Conservation (phyloP, 2,329 filamentous ascomycete genomes). For the Colletotrichum cuscutae region DNA sequence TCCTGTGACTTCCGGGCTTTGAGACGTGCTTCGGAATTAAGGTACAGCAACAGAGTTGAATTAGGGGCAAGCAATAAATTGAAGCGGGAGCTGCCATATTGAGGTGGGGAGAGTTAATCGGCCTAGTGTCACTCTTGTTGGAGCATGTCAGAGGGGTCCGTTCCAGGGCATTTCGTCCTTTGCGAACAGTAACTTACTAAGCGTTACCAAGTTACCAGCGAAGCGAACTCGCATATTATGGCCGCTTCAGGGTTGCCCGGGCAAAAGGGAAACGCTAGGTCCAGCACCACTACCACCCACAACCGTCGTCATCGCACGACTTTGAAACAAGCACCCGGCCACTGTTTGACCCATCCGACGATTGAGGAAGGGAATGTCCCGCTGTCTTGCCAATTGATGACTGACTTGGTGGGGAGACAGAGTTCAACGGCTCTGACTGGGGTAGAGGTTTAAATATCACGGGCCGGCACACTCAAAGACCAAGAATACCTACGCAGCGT, state of each 20-base stretch:
- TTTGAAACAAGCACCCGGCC: conserved; percentile 31
- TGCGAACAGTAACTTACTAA: background rate
- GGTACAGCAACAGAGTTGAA: background rate
- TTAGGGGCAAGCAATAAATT: conserved; percentile 12
- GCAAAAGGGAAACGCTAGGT: conserved; percentile 11
- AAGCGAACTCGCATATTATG: conserved; percentile 4
- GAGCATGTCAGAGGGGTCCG: background rate
- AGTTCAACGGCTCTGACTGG: conserved; percentile 3
- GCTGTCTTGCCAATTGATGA: background rate
- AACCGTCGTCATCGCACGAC: conserved; percentile 27
- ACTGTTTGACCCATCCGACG: conserved; percentile 28
- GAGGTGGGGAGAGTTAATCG: background rate
- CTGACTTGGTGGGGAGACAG: background rate
- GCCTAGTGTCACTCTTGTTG: background rate
- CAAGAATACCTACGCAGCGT: background rate
- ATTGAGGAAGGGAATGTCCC: background rate
- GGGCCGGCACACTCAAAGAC: background rate
- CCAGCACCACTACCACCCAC: conserved; percentile 16
- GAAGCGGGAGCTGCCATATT: conserved; percentile 26
- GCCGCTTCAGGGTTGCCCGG: conserved; percentile 10
- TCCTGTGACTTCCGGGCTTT: background rate
- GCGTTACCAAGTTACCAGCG: background rate
- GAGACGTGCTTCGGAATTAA: conserved; percentile 12
- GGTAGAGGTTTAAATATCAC: background rate
- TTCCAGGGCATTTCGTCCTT: background rate